Evolutionary conservation across 805 yeast species (phyloP).

Genomic region (Kluyveromyces dobzhanskii): DNA sequence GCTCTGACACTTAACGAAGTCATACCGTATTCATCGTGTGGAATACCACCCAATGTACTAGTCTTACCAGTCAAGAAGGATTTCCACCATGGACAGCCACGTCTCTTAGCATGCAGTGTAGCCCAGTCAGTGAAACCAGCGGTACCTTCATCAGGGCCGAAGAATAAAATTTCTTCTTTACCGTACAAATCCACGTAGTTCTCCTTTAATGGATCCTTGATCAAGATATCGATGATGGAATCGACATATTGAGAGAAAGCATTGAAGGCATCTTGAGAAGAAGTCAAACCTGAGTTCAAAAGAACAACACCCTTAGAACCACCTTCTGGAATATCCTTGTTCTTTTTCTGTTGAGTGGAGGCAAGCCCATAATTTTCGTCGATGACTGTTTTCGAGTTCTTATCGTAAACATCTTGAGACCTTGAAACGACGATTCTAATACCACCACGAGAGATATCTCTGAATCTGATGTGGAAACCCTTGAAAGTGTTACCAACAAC

Average conservation of each 20-base stretch:
- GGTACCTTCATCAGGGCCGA: constrained; percentile 99
- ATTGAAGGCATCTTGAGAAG: constrained; percentile 71
- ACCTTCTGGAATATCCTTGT: constrained; percentile 98
- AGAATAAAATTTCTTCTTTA: constrained; percentile 81
- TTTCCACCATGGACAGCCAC: constrained; percentile 98
- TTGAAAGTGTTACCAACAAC: constrained; percentile 94
- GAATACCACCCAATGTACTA: constrained; percentile 90
- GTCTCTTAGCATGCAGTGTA: constrained; percentile 78
- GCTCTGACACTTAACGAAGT: constrained; percentile 91
- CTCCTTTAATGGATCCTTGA: constrained; percentile 75
- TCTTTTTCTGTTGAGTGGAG: constrained; percentile 90
- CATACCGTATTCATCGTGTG: constrained; percentile 98
- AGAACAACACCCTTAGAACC: constrained; percentile 96
- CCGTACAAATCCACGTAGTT: constrained; percentile 76
- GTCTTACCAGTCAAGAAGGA: constrained; percentile 96
- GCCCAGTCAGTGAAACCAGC: constrained; percentile 97
- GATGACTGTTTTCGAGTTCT: constrained; percentile 79
- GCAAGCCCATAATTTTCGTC: constrained; percentile 97
- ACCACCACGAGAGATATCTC: constrained; percentile 98
- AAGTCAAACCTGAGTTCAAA: constrained; percentile 58
- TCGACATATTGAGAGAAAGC: constrained; percentile 92
- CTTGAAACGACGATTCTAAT: constrained; percentile 89
- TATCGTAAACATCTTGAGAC: constrained; percentile 73
- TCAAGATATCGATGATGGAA: constrained; percentile 75
- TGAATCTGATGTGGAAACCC: constrained; percentile 94